These are phyloP conservation scores for Plenodomus lindquistii DNA, from an alignment of 2,329 filamentous ascomycete genomes.

Conservation along the genomic window DNA sequence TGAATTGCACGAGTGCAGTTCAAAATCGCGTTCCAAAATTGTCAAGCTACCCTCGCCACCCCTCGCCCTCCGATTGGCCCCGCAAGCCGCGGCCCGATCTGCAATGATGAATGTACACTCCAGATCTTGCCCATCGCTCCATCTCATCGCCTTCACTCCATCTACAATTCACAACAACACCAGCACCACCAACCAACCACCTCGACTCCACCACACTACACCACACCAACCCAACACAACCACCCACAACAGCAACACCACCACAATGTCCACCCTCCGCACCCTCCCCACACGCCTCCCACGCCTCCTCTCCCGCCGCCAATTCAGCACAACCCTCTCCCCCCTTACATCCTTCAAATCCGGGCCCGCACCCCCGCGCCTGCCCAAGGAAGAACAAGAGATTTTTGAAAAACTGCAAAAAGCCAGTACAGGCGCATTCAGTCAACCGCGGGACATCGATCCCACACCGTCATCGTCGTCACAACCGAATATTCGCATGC, in stretches of 20 bases:
- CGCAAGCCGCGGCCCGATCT: slow-evolving; percentile 13
- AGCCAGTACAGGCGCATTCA: slow-evolving; percentile 75
- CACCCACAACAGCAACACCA: neutral
- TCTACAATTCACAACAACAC: neutral
- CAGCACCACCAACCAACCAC: neutral
- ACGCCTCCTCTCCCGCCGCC: slow-evolving; percentile 30
- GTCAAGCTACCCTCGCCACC: slow-evolving; percentile 23
- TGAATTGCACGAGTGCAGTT: neutral
- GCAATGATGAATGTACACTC: slow-evolving; percentile 4
- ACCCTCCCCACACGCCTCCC: slow-evolving; percentile 23
- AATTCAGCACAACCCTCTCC: slow-evolving; percentile 18
- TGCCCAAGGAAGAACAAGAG: slow-evolving; percentile 86
- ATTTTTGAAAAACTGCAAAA: slow-evolving; percentile 86
- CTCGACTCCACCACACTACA: no score
- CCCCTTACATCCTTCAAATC: slow-evolving; percentile 31
- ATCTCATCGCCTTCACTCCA: neutral
- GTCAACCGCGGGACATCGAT: slow-evolving; percentile 59
- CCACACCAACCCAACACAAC: neutral
- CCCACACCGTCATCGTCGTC: slow-evolving; percentile 39
- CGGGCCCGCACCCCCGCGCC: slow-evolving; percentile 76
- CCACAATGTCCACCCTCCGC: slow-evolving; percentile 18
- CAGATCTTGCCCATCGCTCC: slow-evolving; percentile 6
- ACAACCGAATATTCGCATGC: slow-evolving; percentile 28
- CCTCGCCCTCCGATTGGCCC: slow-evolving; percentile 23
- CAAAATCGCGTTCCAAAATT: no score